phyloP scores from a whole-genome alignment of 345 rosid species.

The Aethionema arabicum region DNA sequence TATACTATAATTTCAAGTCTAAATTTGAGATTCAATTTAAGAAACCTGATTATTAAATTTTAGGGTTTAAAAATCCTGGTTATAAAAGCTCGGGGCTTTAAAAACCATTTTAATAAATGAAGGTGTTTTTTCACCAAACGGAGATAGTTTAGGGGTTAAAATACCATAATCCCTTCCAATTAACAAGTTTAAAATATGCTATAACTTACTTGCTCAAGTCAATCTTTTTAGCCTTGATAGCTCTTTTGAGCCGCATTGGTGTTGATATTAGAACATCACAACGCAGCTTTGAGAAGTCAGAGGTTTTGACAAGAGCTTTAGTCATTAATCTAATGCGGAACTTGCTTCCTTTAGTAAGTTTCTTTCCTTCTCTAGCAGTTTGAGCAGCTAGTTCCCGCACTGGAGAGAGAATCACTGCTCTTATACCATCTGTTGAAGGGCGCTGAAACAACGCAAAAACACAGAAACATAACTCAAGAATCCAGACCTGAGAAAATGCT shows the following conservation, averaged over 20 bases:
- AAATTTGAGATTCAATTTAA: no score
- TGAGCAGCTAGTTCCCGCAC: constrained; percentile 89
- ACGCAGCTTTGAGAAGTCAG: constrained; percentile 61
- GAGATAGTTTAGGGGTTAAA: no score
- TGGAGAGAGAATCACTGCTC: constrained; percentile 86
- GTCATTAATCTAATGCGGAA: constrained; percentile 71
- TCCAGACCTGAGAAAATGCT: constrained; percentile 1
- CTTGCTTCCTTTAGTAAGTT: constrained; percentile 75
- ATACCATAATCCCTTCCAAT: no score
- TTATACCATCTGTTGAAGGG: constrained; percentile 63
- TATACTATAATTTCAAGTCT: no score
- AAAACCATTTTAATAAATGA: no score
- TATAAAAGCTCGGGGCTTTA: no score
- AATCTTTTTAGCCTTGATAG: constrained; percentile 66
- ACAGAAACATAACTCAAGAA: constrained; percentile 28
- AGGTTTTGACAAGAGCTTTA: constrained; percentile 59
- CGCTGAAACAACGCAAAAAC: constrained; percentile 40
- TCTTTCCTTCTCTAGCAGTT: constrained; percentile 86
- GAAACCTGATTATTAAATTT: no score
- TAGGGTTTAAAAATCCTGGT: no score
- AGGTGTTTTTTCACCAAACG: no score
- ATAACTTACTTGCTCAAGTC: constrained; percentile 74
- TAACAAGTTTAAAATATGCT: neutral
- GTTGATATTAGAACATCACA: constrained; percentile 90
- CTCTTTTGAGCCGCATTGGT: constrained; percentile 67